Percentiles rank a stretch among this genome's conserved stretches.
These are phyloP conservation scores for Sporothrix luriei DNA, from an alignment of 2,329 filamentous ascomycete genomes.

Conservation along the genomic window DNA sequence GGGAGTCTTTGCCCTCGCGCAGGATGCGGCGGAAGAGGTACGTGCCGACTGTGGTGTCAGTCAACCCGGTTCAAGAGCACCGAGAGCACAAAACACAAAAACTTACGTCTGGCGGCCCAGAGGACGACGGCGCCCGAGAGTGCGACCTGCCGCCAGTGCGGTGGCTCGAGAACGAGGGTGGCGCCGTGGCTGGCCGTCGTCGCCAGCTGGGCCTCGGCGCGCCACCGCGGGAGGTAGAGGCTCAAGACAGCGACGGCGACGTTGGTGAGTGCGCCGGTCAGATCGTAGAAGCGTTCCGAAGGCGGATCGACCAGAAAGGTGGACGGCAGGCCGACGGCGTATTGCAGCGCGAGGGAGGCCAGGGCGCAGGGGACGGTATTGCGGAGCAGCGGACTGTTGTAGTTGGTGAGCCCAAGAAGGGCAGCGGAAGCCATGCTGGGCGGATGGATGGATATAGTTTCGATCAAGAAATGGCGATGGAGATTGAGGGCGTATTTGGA, in stretches of 20 bases:
- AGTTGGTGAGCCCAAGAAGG: conserved; percentile 63
- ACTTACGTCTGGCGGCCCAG: conserved; percentile 64
- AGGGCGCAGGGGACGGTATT: conserved; percentile 64
- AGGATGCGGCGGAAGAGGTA: conserved; percentile 66
- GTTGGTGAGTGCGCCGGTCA: conserved; percentile 67
- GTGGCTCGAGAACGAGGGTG: conserved; percentile 45
- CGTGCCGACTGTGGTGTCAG: conserved; percentile 55
- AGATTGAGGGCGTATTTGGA: neutral
- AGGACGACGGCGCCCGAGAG: conserved; percentile 49
- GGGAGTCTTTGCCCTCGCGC: conserved; percentile 59
- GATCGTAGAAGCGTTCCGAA: conserved; percentile 68
- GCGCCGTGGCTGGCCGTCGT: conserved; percentile 7
- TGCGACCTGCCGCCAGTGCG: conserved; percentile 59
- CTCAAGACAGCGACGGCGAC: conserved; percentile 65
- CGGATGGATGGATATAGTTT: neutral
- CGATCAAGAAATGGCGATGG: neutral
- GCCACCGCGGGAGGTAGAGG: conserved; percentile 62
- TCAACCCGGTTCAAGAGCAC: neutral
- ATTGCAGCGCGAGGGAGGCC: conserved; percentile 65
- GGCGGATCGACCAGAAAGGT: conserved; percentile 51
- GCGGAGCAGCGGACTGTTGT: conserved; percentile 62
- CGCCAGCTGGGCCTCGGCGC: conserved; percentile 43
- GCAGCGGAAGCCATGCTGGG: conserved; percentile 40
- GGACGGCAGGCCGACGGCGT: conserved; percentile 63
- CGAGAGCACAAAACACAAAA: neutral